Percentiles rank a stretch among this genome's conserved stretches.
These are phyloP conservation scores for Clavispora fructus DNA, from an alignment of 805 yeast species.

Conservation along the genomic window DNA sequence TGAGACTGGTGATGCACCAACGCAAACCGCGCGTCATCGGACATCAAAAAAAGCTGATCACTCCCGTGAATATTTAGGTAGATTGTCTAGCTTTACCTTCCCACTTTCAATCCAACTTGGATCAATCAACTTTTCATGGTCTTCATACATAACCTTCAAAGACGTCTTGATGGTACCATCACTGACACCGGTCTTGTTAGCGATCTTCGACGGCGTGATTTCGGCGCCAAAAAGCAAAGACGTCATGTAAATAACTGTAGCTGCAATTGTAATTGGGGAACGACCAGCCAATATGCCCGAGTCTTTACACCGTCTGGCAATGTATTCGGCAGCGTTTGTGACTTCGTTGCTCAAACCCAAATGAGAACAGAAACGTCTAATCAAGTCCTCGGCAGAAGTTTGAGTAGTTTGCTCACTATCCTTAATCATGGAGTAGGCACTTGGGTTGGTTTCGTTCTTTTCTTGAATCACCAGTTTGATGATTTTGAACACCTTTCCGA, in stretches of 20 bases:
- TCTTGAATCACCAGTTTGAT: slow-evolving; percentile 58
- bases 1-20: not conserved
- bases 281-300: slow-evolving; percentile 94
- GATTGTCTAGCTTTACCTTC: slow-evolving; percentile 48
- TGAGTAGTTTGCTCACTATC: slow-evolving; percentile 66
- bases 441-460: slow-evolving; percentile 50
- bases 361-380: slow-evolving; percentile 93
- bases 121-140: slow-evolving; percentile 60
- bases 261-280: slow-evolving; percentile 95
- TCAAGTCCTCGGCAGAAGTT: slow-evolving; percentile 89
- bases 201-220: slow-evolving; percentile 71
- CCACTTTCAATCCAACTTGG: slow-evolving; percentile 71
- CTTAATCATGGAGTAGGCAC: slow-evolving; percentile 34
- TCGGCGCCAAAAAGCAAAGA: slow-evolving; percentile 80
- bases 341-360: slow-evolving; percentile 81
- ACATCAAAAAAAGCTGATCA: not conserved
- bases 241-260: slow-evolving; percentile 93
- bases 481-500: slow-evolving; percentile 83
- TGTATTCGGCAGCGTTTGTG: slow-evolving; percentile 87
- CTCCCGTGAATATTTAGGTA: slow-evolving; percentile 18
- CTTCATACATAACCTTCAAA: slow-evolving; percentile 75
- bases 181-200: slow-evolving; percentile 91
- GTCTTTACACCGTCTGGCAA: slow-evolving; percentile 84
- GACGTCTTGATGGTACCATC: slow-evolving; percentile 96
- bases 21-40: not conserved